Conservation (phyloP, 768 basidiomycete genomes). For the Tricholoma hemisulphureum region DNA sequence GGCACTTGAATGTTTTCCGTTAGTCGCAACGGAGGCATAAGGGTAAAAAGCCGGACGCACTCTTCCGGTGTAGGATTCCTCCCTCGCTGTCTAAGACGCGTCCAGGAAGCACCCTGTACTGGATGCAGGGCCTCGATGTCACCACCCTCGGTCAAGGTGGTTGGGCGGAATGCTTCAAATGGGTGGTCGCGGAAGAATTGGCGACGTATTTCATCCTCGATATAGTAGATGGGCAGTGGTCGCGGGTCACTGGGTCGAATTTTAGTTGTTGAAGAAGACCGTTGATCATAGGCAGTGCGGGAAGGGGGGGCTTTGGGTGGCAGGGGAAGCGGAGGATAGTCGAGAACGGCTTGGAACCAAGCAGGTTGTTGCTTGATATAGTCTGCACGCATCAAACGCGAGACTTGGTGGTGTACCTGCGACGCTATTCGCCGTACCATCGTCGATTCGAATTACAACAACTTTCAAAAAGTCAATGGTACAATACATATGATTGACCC, state of each 20-base stretch:
- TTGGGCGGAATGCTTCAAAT: slow-evolving; percentile 88
- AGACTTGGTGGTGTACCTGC: slow-evolving; percentile 86
- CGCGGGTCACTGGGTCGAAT: slow-evolving; percentile 39
- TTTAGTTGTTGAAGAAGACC: slow-evolving; percentile 27
- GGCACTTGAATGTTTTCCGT: slow-evolving; percentile 47
- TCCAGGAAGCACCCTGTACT: slow-evolving; percentile 67
- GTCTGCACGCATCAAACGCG: slow-evolving; percentile 70
- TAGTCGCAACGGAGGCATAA: slow-evolving; percentile 3
- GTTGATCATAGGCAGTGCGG: slow-evolving; percentile 55
- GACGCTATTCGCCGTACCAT: slow-evolving; percentile 83
- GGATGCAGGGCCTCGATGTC: slow-evolving; percentile 55
- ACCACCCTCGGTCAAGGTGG: slow-evolving; percentile 70
- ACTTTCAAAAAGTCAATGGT: not conserved
- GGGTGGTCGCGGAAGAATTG: slow-evolving; percentile 97
- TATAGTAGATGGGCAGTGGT: slow-evolving; percentile 65
- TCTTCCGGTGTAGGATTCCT: slow-evolving; percentile 87
- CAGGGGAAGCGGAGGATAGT: slow-evolving; percentile 84
- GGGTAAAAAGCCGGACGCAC: slow-evolving; percentile 46
- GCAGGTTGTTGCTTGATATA: slow-evolving; percentile 65
- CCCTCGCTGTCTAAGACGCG: slow-evolving; percentile 74
- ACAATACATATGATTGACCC: not conserved
- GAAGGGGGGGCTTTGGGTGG: slow-evolving; percentile 70
- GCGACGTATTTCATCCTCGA: slow-evolving; percentile 82
- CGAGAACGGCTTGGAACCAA: slow-evolving; percentile 84
- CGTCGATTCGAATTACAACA: not conserved